Conservation (phyloP, 768 basidiomycete genomes). For the Phlegmacium glaucopus region DNA sequence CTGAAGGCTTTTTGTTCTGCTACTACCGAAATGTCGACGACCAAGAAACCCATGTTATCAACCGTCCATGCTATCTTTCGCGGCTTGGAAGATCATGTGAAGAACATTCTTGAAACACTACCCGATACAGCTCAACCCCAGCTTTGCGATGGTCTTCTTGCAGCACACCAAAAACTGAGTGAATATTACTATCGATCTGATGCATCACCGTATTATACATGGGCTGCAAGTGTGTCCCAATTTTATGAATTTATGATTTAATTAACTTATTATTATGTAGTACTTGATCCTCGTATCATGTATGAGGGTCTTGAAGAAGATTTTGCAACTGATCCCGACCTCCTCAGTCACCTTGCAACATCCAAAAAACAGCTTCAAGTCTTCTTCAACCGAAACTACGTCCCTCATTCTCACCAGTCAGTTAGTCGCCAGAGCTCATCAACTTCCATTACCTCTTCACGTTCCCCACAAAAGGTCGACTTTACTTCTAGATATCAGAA, state of each 20-base stretch:
- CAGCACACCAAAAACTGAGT: slow-evolving; percentile 23
- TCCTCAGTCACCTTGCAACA: too few relatives aligned
- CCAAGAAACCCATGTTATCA: slow-evolving; percentile 24
- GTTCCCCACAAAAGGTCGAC: too few relatives aligned
- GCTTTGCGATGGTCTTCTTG: slow-evolving; percentile 6
- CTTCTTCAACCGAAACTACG: too few relatives aligned
- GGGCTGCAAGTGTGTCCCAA: slow-evolving; percentile 19
- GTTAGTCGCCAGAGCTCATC: too few relatives aligned
- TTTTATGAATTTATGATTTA: neutral
- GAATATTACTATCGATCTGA: slow-evolving; percentile 28
- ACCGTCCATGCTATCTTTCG: slow-evolving; percentile 25
- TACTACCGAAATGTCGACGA: slow-evolving; percentile 29
- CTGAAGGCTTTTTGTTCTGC: slow-evolving; percentile 12
- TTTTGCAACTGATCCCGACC: slow-evolving; percentile 2
- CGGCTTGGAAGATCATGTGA: slow-evolving; percentile 23
- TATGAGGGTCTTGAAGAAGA: slow-evolving; percentile 17
- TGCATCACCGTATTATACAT: slow-evolving; percentile 26
- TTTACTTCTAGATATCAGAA: too few relatives aligned
- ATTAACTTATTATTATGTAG: slow-evolving; percentile 8
- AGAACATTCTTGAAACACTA: slow-evolving; percentile 13
- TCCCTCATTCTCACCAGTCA: too few relatives aligned
- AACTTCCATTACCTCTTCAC: too few relatives aligned
- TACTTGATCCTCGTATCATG: slow-evolving; percentile 26
- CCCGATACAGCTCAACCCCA: slow-evolving; percentile 4
- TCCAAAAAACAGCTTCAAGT: too few relatives aligned